phyloP scores from a whole-genome alignment of 2,329 filamentous ascomycete species.

The Ophiostoma sp. region DNA sequence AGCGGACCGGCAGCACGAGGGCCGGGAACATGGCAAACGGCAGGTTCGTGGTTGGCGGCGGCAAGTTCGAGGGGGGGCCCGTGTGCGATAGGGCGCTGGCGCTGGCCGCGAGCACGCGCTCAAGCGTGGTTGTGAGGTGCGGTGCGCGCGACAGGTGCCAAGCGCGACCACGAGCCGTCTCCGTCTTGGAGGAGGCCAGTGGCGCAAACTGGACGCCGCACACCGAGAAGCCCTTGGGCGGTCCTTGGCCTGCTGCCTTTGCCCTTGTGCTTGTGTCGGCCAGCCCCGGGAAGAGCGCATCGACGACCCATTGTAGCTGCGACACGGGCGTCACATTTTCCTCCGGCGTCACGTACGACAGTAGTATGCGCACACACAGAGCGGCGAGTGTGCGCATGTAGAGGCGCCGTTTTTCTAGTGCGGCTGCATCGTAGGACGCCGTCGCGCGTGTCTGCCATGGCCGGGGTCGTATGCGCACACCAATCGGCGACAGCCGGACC shows the following conservation, averaged over 20 bases:
- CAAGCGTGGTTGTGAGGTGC: neutral
- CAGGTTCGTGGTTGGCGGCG: neutral
- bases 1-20: constrained; percentile 21
- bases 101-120: constrained; percentile 34
- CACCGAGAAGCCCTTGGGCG: constrained; percentile 40
- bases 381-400: constrained; percentile 44
- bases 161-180: constrained; percentile 35
- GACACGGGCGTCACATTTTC: constrained; percentile 39
- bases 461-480: neutral
- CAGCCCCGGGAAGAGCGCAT: constrained; percentile 47
- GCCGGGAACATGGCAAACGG: constrained; percentile 26
- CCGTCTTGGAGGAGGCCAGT: constrained; percentile 24
- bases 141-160: constrained; percentile 26
- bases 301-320: constrained; percentile 43
- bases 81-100: constrained; percentile 31
- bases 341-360: constrained; percentile 49
- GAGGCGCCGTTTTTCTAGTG: constrained; percentile 31
- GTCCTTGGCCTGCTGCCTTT: neutral
- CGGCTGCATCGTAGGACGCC: constrained; percentile 22
- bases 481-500: constrained; percentile 42
- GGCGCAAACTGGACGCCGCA: constrained; percentile 46
- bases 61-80: neutral
- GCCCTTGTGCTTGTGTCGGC: constrained; percentile 24
- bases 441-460: neutral
- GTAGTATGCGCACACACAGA: constrained; percentile 44